phyloP scores from a whole-genome alignment of 108 stramenopile species.

The Nitzschia inconspicua region DNA sequence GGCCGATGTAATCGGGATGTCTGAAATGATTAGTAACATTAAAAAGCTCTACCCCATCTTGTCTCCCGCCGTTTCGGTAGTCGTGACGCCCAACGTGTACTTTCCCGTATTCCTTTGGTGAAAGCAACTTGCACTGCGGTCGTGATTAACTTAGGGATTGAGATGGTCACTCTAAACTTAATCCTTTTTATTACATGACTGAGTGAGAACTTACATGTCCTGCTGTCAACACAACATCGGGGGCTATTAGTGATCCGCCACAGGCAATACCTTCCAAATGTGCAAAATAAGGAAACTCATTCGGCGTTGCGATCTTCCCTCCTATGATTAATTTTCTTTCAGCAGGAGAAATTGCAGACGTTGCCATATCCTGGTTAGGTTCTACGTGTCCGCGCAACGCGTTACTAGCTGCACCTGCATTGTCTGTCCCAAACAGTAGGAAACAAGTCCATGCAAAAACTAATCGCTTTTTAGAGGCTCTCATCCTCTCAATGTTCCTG shows the following conservation, averaged over 20 bases:
- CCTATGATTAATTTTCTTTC: conserved; percentile 36
- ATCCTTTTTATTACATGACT: no score
- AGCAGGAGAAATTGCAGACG: no score
- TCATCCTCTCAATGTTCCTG: no score
- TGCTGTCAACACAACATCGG: conserved; percentile 52
- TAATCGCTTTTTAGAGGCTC: no score
- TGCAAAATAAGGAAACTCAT: conserved; percentile 40
- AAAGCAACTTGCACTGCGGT: background rate
- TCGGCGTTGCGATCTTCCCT: conserved; percentile 26
- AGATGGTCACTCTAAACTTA: background rate
- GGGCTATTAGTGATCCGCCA: conserved; percentile 48
- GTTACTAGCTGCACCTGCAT: no score
- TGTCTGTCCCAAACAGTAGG: no score
- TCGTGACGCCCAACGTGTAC: background rate
- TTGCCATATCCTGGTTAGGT: no score
- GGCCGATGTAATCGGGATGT: conserved; percentile 12
- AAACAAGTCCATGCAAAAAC: no score
- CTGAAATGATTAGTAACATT: background rate
- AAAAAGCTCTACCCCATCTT: conserved; percentile 10
- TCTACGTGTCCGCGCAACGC: no score
- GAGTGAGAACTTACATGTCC: conserved; percentile 32
- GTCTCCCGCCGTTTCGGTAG: background rate
- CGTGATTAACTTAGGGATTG: no score
- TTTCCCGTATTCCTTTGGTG: background rate
- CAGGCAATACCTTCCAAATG: conserved; percentile 28